These are phyloP conservation scores for Aspergillus incahuasiensis DNA, from an alignment of 495 filamentous ascomycete species.

Conservation along the genomic window DNA sequence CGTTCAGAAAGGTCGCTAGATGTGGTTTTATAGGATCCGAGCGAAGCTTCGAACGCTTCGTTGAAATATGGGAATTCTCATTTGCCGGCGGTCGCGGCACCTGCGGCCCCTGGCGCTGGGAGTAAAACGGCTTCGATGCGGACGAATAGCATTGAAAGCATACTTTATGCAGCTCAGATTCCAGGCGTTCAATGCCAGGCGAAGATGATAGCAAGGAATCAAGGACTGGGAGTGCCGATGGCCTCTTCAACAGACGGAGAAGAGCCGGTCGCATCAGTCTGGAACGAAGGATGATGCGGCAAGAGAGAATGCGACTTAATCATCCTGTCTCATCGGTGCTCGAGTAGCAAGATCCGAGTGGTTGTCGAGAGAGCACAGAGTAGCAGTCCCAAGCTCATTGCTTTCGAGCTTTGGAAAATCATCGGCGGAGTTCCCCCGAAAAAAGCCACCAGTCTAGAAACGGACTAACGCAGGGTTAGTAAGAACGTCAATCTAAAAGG, in stretches of 20 bases:
- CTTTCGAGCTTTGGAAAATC: constrained; percentile 10
- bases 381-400: not conserved
- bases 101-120: constrained; percentile 5
- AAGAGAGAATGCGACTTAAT: constrained; percentile 16
- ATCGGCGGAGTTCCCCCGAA: constrained; percentile 7
- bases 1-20: not conserved
- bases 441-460: constrained; percentile 16
- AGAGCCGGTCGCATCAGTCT: constrained; percentile 50
- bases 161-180: constrained; percentile 17
- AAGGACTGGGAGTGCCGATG: constrained; percentile 47
- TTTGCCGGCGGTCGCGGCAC: not conserved
- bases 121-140: constrained; percentile 4
- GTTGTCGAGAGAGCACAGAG: not conserved
- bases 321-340: constrained; percentile 24
- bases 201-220: constrained; percentile 35
- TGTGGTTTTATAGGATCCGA: constrained; percentile 25
- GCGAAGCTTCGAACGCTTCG: constrained; percentile 24
- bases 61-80: not conserved
- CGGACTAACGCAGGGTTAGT: constrained; percentile 21
- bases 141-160: constrained; percentile 31
- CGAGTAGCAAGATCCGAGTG: not conserved
- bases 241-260: constrained; percentile 51
- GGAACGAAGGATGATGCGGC: constrained; percentile 17
- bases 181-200: constrained; percentile 37
- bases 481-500: constrained; percentile 23